Evolutionary conservation across 176 grass and related monocot species (phyloP), one percentile per base, ranked within the genome.

Genomic region (Oryza longistaminata): DNA sequence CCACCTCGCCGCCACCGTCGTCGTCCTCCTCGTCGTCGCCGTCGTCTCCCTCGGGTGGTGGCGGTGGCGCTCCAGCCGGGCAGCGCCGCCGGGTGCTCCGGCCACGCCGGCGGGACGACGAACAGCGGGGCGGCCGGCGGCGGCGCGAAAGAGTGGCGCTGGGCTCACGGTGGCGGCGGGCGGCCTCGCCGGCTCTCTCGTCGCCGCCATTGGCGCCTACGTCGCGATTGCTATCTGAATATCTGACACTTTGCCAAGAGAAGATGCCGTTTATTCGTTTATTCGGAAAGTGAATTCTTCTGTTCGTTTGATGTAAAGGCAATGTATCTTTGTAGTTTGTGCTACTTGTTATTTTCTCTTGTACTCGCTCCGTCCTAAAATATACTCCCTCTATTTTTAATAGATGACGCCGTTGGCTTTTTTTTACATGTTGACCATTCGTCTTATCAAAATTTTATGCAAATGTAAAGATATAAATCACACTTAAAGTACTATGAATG

Each of bases 201-300:
- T 70, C 7, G 79, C 85, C 12, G 79, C 64, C 62, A 25, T 94
- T 21, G 26, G 26, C 26, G 95, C 81, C 16, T 92, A 74, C 35
- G 69, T 83, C 39, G 65, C 77, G 73, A 35, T 97, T 88, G 76
- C 69, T 46, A 64, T 90, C 67, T 90, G 68, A 90, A 35, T 8
- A 17, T 17, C 11, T 46, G 11, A 46, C 31, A 65, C 72, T 9
- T 53, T 17, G 21, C 33, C 33, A 25, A 19, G 64, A n/a, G 27
- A 13, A 64, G 9, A 39, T 17, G 22, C 6, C 12, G 50, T 49
- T 50, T 7, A 48, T 48, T 48, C 12, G 50, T 49, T 50, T 7
- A 48, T 48, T 48, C 13, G 0, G 45, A 50, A 16, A 50, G 0
- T 16, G 48, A 13, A 58, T 21, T 17, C 52, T 61, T 61, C 6